Evolutionary conservation across 192 early-diverging fungal species (phyloP).

Genomic region (Umbelopsis sp.): DNA sequence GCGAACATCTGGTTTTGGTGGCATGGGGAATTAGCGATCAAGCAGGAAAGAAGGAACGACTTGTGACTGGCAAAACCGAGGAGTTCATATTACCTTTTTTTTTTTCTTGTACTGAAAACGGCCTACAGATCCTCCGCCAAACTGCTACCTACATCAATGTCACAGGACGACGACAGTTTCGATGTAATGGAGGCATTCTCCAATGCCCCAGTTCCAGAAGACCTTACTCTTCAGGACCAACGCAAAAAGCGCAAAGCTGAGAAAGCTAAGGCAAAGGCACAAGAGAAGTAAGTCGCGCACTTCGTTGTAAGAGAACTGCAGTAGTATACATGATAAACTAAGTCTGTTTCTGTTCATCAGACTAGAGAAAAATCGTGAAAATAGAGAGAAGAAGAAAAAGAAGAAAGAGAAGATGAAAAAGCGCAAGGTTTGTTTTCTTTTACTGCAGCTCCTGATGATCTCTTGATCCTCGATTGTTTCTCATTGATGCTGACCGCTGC

Average conservation of each 20-base stretch:
- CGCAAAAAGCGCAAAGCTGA: background rate
- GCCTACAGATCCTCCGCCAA: background rate
- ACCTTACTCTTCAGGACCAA: background rate
- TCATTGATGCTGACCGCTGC: background rate
- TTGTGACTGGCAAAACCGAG: constrained; percentile 10
- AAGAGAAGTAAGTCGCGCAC: constrained; percentile 7
- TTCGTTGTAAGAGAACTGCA: background rate
- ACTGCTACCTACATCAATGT: background rate
- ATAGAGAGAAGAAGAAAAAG: constrained; percentile 44
- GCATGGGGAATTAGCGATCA: background rate
- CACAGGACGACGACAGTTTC: constrained; percentile 13
- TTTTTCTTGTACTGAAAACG: background rate
- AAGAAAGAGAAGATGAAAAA: constrained; percentile 46
- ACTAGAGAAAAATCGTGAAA: constrained; percentile 33
- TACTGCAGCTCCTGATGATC: background rate
- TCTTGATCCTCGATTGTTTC: background rate
- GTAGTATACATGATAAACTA: background rate
- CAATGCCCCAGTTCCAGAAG: background rate
- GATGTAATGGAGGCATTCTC: constrained; percentile 3
- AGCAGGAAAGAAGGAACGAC: background rate
- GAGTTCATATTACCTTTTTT: background rate
- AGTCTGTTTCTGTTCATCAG: background rate
- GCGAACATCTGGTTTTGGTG: constrained; percentile 25
- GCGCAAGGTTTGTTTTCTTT: constrained; percentile 28
- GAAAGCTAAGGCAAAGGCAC: constrained; percentile 5